Percentiles rank a stretch among this genome's conserved stretches.
These are phyloP conservation scores for Xylaria arbuscula DNA, from an alignment of 2,329 filamentous ascomycete species.

Conservation along the genomic window DNA sequence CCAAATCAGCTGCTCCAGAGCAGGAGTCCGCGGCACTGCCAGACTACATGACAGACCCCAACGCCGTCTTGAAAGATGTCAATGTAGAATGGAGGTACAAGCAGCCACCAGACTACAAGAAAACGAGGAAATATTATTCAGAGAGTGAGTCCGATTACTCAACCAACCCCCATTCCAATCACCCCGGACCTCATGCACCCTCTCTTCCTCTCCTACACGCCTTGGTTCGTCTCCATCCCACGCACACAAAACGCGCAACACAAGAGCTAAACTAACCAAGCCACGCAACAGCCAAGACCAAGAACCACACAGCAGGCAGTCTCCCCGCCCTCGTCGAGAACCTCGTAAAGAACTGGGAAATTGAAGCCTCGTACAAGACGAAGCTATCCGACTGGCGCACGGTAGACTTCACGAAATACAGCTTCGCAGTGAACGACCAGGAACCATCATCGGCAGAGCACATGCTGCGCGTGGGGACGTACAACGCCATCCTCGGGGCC, in stretches of 20 bases:
- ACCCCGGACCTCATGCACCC: background rate
- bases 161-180: background rate
- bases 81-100: slow-evolving; percentile 70
- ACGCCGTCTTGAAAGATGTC: slow-evolving; percentile 53
- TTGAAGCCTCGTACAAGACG: slow-evolving; percentile 76
- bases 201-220: background rate
- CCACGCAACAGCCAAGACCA: slow-evolving; percentile 63
- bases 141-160: slow-evolving; percentile 61
- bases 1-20: background rate
- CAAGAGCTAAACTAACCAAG: background rate
- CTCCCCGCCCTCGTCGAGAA: slow-evolving; percentile 73
- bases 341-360: slow-evolving; percentile 79
- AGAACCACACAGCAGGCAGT: slow-evolving; percentile 65
- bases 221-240: background rate
- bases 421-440: slow-evolving; percentile 72
- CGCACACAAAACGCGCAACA: background rate
- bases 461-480: slow-evolving; percentile 75
- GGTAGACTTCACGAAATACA: slow-evolving; percentile 68
- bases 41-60: slow-evolving; percentile 42
- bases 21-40: slow-evolving; percentile 25
- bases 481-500: slow-evolving; percentile 73
- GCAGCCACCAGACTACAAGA: slow-evolving; percentile 70
- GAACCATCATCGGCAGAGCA: slow-evolving; percentile 67
- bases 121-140: slow-evolving; percentile 68
- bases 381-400: slow-evolving; percentile 72